These are phyloP conservation scores for Pseudogymnoascus sp. DNA, from an alignment of 2,329 filamentous ascomycete genomes.

Conservation along the genomic window DNA sequence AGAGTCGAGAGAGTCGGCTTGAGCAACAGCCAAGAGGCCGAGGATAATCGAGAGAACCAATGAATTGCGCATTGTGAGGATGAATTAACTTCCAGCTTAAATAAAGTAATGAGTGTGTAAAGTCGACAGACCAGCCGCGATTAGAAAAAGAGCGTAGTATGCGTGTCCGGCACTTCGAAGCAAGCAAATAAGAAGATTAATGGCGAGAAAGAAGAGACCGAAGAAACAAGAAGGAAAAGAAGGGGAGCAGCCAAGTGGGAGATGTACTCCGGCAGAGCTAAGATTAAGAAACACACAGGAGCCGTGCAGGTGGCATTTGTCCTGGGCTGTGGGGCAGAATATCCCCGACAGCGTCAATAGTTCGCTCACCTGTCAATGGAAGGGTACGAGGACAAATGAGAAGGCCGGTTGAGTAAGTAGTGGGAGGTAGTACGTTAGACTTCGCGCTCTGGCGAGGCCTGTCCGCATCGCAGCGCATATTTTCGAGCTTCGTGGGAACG, in stretches of 20 bases:
- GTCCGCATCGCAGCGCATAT: not conserved
- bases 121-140: conserved; percentile 8
- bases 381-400: not conserved
- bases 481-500: not conserved
- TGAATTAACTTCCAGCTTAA: not conserved
- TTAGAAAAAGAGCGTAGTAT: conserved; percentile 3
- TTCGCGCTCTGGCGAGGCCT: conserved; percentile 7
- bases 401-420: not conserved
- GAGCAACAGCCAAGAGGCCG: not conserved
- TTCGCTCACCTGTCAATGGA: not conserved
- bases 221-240: conserved; percentile 6
- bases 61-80: conserved; percentile 1
- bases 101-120: not conserved
- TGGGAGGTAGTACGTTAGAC: conserved; percentile 6
- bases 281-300: conserved; percentile 6
- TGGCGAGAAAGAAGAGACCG: not conserved
- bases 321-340: not conserved
- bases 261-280: not conserved
- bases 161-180: not conserved
- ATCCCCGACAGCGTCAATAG: not conserved
- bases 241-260: not conserved
- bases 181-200: not conserved
- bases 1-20: not conserved
- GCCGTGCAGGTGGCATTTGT: not conserved
- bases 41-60: not conserved